These are phyloP conservation scores for Phytophthora pinifolia DNA, from an alignment of 352 stramenopile species.

Conservation along the genomic window DNA sequence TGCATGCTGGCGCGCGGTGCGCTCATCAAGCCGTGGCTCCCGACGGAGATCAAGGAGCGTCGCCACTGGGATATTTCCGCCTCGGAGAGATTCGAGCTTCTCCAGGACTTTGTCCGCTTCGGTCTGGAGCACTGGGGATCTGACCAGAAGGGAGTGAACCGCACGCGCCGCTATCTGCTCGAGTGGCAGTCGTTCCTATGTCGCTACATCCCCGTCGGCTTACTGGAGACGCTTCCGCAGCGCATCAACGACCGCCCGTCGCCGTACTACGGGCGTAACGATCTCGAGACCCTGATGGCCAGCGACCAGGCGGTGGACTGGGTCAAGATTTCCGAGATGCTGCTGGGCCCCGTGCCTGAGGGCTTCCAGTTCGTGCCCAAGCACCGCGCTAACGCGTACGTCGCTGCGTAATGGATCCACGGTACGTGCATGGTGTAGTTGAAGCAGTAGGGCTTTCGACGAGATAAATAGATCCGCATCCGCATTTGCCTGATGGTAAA, in stretches of 20 bases:
- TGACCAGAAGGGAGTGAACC: slow-evolving; percentile 98
- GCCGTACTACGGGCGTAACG: slow-evolving; percentile 91
- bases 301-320: slow-evolving; percentile 96
- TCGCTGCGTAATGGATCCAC: slow-evolving; percentile 13
- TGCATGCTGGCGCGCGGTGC: slow-evolving; percentile 92
- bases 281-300: slow-evolving; percentile 98
- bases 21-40: slow-evolving; percentile 99
- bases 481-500: background rate
- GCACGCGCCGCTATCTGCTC: slow-evolving; percentile 97
- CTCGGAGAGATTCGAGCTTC: slow-evolving; percentile 95
- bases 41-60: slow-evolving; percentile 98
- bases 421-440: too few species aligned
- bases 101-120: slow-evolving; percentile 97
- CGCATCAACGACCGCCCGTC: slow-evolving; percentile 97
- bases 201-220: slow-evolving; percentile 97
- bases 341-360: slow-evolving; percentile 95
- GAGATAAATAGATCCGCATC: slow-evolving; percentile 13
- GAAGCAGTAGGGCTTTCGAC: too few species aligned
- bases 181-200: slow-evolving; percentile 99
- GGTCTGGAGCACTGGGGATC: slow-evolving; percentile 99
- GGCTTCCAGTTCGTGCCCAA: slow-evolving; percentile 96
- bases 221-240: slow-evolving; percentile 95
- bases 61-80: slow-evolving; percentile 97
- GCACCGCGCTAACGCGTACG: slow-evolving; percentile 97
- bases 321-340: slow-evolving; percentile 99